A percentile compares a stretch with the other conserved stretches of the same genome.
phyloP scores from a whole-genome alignment of 2,329 filamentous ascomycete genomes.

The Ramularia endophylla region DNA sequence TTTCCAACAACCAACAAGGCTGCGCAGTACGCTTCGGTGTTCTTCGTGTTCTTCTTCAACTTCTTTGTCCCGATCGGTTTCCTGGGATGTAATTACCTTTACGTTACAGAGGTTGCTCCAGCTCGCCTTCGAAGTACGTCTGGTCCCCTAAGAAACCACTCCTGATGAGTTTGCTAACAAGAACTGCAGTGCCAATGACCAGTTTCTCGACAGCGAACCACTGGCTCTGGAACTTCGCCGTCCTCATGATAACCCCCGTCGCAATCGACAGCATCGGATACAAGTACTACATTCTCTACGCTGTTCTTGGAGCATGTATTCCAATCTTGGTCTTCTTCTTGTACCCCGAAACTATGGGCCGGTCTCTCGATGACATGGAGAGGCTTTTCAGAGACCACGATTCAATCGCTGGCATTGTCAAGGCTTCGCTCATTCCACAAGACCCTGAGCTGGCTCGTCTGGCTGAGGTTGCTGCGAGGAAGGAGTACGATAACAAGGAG shows the following conservation, averaged over 20 bases:
- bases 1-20: constrained; percentile 41
- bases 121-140: constrained; percentile 33
- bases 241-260: constrained; percentile 42
- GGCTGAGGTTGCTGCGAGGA: constrained; percentile 5
- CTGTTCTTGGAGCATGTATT: constrained; percentile 42
- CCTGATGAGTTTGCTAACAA: too few species aligned
- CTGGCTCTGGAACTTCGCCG: constrained; percentile 47
- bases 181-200: constrained; percentile 42
- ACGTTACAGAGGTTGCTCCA: constrained; percentile 54
- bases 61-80: constrained; percentile 56
- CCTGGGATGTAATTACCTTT: constrained; percentile 55
- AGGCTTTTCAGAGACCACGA: constrained; percentile 29
- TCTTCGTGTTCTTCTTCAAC: constrained; percentile 56
- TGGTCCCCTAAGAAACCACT: too few species aligned
- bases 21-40: constrained; percentile 48
- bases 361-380: constrained; percentile 51
- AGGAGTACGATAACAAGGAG: constrained; percentile 5
- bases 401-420: constrained; percentile 15
- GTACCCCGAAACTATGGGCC: constrained; percentile 46
- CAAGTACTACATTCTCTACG: constrained; percentile 48
- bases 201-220: constrained; percentile 52
- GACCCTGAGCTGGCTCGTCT: constrained; percentile 9
- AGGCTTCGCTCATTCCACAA: constrained; percentile 9
- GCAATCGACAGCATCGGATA: constrained; percentile 48
- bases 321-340: constrained; percentile 48